These are phyloP conservation scores for Scenedesmus sp. DNA, from an alignment of 163 green algal genomes.

Conservation along the genomic window DNA sequence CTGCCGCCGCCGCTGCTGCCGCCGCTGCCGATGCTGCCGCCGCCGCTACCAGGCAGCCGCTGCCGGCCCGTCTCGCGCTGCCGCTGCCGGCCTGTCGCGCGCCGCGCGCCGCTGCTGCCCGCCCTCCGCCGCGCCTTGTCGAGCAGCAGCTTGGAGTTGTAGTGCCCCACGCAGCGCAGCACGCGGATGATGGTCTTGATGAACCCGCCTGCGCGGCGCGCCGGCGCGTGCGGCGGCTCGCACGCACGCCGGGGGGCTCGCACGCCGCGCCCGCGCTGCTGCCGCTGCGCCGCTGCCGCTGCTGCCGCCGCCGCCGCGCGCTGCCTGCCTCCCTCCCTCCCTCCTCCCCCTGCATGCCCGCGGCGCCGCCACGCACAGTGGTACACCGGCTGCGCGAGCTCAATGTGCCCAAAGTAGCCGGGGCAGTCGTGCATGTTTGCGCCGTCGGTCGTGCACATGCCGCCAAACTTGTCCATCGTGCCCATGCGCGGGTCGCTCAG, in stretches of 20 bases:
- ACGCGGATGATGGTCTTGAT: conserved; percentile 94
- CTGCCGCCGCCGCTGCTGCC: background rate
- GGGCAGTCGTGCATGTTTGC: conserved; percentile 88
- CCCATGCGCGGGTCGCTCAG: conserved; percentile 95
- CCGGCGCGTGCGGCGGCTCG: background rate
- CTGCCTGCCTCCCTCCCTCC: no score
- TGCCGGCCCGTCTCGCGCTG: no score
- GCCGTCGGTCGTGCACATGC: conserved; percentile 91
- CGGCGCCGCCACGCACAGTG: conserved; percentile 66
- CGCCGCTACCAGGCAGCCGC: no score
- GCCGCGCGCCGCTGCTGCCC: background rate
- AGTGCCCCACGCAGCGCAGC: conserved; percentile 95
- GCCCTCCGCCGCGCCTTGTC: background rate
- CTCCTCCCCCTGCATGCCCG: no score
- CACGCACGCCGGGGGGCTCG: background rate
- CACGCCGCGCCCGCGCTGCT: background rate
- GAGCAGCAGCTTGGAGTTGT: conserved; percentile 90
- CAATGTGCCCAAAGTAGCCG: conserved; percentile 97
- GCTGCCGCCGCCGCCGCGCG: background rate
- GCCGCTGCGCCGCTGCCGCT: background rate
- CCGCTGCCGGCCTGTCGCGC: background rate
- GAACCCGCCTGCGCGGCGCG: conserved; percentile 74
- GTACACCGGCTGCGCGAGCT: conserved; percentile 95
- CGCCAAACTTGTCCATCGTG: conserved; percentile 88
- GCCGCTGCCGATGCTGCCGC: no score